Base-by-base conservation (phyloP, 2,329 filamentous ascomycete genomes). In the Botryotinia narcissicola region DNA sequence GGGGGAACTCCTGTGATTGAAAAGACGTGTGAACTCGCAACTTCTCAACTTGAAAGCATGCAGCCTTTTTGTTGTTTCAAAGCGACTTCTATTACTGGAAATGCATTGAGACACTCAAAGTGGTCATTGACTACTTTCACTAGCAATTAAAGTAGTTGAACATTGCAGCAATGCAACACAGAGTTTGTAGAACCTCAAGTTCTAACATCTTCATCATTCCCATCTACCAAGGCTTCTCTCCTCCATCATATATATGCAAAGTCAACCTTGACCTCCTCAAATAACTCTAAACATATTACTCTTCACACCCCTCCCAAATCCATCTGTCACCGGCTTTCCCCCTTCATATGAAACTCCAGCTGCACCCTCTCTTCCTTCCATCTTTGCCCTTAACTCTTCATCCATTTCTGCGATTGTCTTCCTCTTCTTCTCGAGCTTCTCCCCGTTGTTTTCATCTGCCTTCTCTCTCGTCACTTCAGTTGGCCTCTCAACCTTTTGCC, bases 241-340 rank as follows among this genome's bases (percentile, higher is more conserved):
- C 14, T 16, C n/a, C 25, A 37, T 7, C 8, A 14, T 20, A 5
- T 77, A 9, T 10, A 7, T 54, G 22, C 10, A 44, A 22, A 63
- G 0, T 42, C 7, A 12, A 62, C 4, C 37, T 35, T 37, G 22
- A 25, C 29, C 48, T 18, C 42, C 9, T 81, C 78, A 89, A 32
- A 93, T 93, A 74, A 91, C 87, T 25, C 91, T 85, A 80, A 94
- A 94, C 91, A 94, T 94, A 78, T 94, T 94, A 70, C 91, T 88
- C 80, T 87, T 90, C 18, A 95, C 92, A 51, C 90, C 87, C 68
- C 92, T 85, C 82, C 93, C 94, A 87, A 95, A 91, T 0, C 90
- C 85, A 9, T 89, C 89, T 0, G 90, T 86, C 8, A 89, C 89
- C 0, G 92, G 89, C 80, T 91, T 87, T 0, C 93, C 93, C 77